These are phyloP conservation scores for Ophiostoma angusticollis DNA, from an alignment of 2,329 filamentous ascomycete genomes.

Conservation along the genomic window DNA sequence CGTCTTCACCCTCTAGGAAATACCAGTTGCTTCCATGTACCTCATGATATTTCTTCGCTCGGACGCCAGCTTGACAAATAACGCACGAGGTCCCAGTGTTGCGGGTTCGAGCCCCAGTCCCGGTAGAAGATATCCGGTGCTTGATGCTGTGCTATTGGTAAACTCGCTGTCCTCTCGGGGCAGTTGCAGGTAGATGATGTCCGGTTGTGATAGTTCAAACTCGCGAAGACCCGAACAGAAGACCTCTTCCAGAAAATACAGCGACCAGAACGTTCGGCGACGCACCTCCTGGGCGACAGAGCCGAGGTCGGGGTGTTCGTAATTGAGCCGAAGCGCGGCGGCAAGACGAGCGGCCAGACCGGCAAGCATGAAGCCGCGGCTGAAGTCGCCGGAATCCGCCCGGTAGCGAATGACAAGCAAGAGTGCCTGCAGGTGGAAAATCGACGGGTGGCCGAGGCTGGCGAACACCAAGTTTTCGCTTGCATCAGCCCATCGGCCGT, in stretches of 20 bases:
- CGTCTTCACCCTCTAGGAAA: too few relatives aligned
- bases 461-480: constrained; percentile 1
- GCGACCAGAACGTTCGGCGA: constrained; percentile 4
- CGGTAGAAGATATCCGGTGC: background rate
- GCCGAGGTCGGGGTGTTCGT: constrained; percentile 1
- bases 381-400: background rate
- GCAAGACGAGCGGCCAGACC: background rate
- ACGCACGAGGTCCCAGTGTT: background rate
- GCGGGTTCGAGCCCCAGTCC: background rate
- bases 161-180: constrained; percentile 1
- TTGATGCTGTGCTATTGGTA: background rate
- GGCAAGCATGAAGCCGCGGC: constrained; percentile 1
- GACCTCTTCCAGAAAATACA: constrained; percentile 5
- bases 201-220: constrained; percentile 1
- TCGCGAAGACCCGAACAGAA: constrained; percentile 2
- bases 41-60: constrained; percentile 1
- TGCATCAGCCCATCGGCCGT: background rate
- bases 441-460: background rate
- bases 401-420: constrained; percentile 3
- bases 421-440: constrained; percentile 1
- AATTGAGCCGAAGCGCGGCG: background rate
- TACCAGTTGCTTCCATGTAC: too few relatives aligned
- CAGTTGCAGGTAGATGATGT: constrained; percentile 2
- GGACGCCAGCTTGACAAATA: constrained; percentile 1
- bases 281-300: constrained; percentile 4